Percentiles rank a stretch among this genome's conserved stretches.
Evolutionary conservation across 306 rosid species (phyloP).

Genomic region (Calophaca sinica): DNA sequence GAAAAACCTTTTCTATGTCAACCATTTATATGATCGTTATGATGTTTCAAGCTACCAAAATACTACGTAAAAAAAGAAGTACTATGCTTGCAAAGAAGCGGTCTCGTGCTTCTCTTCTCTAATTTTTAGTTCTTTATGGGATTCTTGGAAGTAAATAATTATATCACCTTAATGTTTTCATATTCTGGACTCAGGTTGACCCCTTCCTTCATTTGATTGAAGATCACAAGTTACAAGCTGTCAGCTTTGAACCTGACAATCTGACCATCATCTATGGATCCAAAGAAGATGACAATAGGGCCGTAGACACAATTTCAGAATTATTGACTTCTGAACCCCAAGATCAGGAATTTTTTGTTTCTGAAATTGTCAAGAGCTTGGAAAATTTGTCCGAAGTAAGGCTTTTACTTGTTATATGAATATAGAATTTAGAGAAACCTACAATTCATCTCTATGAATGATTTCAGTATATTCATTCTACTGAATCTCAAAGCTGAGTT

Average conservation of each 20-base stretch:
- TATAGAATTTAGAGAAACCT: no score
- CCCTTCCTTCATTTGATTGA: constrained; percentile 76
- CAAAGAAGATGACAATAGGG: constrained; percentile 72
- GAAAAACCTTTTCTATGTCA: not conserved
- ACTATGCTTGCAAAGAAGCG: not conserved
- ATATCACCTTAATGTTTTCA: constrained; percentile 10
- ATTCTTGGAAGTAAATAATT: constrained; percentile 1
- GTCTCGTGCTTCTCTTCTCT: not conserved
- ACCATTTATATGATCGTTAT: constrained; percentile 17
- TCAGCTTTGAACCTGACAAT: constrained; percentile 48
- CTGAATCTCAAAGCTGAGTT: no score
- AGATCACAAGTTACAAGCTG: constrained; percentile 73
- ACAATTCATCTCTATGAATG: no score
- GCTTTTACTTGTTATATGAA: constrained; percentile 32
- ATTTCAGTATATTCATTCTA: no score
- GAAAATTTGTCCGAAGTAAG: constrained; percentile 64
- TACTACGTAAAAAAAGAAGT: not conserved
- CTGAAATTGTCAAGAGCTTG: constrained; percentile 72
- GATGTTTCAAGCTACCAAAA: constrained; percentile 17
- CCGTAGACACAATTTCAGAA: constrained; percentile 59
- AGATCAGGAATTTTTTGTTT: constrained; percentile 62
- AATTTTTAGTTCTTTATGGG: not conserved
- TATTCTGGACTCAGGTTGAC: constrained; percentile 63
- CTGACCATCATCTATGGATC: constrained; percentile 65
- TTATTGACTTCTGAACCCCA: constrained; percentile 52